phyloP scores from a whole-genome alignment of 257 asterid genomes.

The Solanum tacnaense region DNA sequence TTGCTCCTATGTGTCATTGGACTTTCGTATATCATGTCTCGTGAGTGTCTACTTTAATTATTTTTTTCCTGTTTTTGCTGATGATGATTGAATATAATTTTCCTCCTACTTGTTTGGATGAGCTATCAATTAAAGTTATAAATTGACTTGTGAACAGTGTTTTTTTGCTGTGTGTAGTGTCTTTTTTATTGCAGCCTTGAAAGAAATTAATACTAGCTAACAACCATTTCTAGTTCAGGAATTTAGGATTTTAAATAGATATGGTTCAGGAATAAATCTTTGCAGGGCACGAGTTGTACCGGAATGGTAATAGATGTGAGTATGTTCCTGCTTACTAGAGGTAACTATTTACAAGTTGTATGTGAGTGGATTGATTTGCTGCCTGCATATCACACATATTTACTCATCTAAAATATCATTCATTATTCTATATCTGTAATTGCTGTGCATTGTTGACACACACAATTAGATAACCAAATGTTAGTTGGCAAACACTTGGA shows the following conservation, averaged over 20 bases:
- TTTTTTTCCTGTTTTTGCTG: not conserved
- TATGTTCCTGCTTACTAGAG: not conserved
- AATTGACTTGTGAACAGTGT: not conserved
- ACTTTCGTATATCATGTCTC: constrained; percentile 41
- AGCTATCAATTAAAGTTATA: not conserved
- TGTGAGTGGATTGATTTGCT: not conserved
- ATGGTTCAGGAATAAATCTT: not conserved
- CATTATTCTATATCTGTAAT: not conserved
- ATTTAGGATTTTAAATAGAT: not conserved
- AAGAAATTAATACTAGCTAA: not conserved
- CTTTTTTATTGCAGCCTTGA: not conserved
- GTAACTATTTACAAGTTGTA: not conserved
- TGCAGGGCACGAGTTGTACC: not conserved
- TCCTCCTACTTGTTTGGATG: not conserved
- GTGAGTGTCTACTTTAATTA: constrained; percentile 11
- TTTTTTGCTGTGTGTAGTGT: not conserved
- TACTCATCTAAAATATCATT: not conserved
- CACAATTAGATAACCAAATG: not conserved
- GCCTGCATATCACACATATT: not conserved
- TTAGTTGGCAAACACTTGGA: not conserved
- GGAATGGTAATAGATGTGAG: not conserved
- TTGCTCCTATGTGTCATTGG: constrained; percentile 36
- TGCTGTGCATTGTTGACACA: not conserved
- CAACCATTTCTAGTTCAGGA: not conserved
- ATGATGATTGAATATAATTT: not conserved